Conservation (phyloP, 2,329 filamentous ascomycete genomes). For the Fonsecaea pedrosoi region DNA sequence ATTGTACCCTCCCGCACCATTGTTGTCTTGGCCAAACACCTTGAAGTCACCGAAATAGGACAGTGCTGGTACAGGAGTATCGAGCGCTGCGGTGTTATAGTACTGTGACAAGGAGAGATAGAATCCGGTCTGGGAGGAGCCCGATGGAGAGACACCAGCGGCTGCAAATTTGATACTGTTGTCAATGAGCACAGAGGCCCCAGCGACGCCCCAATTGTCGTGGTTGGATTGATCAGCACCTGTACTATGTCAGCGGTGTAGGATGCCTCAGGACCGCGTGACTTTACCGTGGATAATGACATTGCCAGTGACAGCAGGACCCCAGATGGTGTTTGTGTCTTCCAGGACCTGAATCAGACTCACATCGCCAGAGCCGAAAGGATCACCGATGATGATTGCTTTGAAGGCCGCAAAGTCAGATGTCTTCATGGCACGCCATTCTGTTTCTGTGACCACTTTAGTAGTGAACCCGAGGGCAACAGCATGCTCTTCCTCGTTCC, state of each 20-base stretch:
- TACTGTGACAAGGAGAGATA: constrained; percentile 8
- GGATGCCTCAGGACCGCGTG: neutral
- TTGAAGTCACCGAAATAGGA: constrained; percentile 14
- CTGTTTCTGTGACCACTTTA: constrained; percentile 44
- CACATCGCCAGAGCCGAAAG: neutral
- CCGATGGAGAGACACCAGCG: neutral
- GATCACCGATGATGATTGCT: constrained; percentile 7
- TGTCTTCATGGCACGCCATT: constrained; percentile 42
- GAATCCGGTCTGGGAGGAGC: constrained; percentile 12
- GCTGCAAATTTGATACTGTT: constrained; percentile 16
- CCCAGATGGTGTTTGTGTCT: constrained; percentile 15
- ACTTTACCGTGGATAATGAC: constrained; percentile 7
- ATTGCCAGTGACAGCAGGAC: constrained; percentile 14
- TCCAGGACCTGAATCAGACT: constrained; percentile 6
- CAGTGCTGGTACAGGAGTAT: constrained; percentile 2
- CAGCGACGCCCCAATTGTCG: neutral
- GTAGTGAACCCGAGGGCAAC: constrained; percentile 5
- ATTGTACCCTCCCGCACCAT: constrained; percentile 8
- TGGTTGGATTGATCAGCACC: constrained; percentile 14
- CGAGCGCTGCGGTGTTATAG: neutral
- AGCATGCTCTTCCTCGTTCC: constrained; percentile 3
- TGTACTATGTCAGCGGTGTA: neutral
- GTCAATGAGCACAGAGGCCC: constrained; percentile 4
- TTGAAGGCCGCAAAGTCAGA: constrained; percentile 36
- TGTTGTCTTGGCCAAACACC: constrained; percentile 12